phyloP scores from a whole-genome alignment of 345 rosid species.

The Populus nigra region DNA sequence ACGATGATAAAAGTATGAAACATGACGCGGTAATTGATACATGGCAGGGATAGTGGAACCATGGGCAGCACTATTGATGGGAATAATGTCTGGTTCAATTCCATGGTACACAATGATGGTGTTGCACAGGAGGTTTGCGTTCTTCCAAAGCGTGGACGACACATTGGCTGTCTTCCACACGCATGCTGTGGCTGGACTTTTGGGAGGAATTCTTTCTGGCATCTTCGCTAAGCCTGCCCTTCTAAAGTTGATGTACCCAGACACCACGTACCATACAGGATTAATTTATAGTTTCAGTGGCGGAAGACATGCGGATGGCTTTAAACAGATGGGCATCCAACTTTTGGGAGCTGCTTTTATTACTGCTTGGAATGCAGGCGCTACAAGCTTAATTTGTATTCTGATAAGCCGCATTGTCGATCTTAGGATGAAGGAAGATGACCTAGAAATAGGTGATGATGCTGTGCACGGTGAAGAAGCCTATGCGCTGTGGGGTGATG shows the following conservation, averaged over 20 bases:
- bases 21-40: not conserved
- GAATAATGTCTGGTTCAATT: slow-evolving; percentile 39
- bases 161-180: slow-evolving; percentile 62
- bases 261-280: slow-evolving; percentile 26
- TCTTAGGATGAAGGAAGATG: slow-evolving; percentile 57
- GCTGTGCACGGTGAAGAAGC: slow-evolving; percentile 69
- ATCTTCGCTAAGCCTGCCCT: slow-evolving; percentile 45
- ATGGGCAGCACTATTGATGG: slow-evolving; percentile 62
- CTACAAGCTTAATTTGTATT: slow-evolving; percentile 52
- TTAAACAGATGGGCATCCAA: slow-evolving; percentile 40
- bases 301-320: slow-evolving; percentile 16
- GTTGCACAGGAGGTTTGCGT: slow-evolving; percentile 42
- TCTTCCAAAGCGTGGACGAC: slow-evolving; percentile 64
- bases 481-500: slow-evolving; percentile 51
- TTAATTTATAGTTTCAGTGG: slow-evolving; percentile 33
- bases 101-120: slow-evolving; percentile 75
- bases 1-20: too few species aligned
- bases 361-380: slow-evolving; percentile 38
- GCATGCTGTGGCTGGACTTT: slow-evolving; percentile 56
- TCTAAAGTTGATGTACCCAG: slow-evolving; percentile 24
- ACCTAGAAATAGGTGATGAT: slow-evolving; percentile 59
- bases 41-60: slow-evolving; percentile 50
- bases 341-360: slow-evolving; percentile 43
- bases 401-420: slow-evolving; percentile 41
- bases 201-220: slow-evolving; percentile 55